Evolutionary conservation across 352 stramenopile genomes (phyloP).

Genomic region (Globisporangium parvum): DNA sequence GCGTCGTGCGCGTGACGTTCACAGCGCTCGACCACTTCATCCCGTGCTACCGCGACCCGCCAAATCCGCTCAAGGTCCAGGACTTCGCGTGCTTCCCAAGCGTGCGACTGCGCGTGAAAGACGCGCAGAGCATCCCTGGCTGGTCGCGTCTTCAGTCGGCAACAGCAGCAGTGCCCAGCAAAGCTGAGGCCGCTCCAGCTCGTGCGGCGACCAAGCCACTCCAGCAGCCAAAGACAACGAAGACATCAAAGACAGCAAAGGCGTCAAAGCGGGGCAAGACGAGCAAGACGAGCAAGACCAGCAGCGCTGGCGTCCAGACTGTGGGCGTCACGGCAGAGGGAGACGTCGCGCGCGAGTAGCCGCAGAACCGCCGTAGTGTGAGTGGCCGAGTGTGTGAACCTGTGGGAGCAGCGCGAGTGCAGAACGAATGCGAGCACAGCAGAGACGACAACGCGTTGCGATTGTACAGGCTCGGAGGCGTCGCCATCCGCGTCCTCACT

Average conservation of each 20-base stretch:
- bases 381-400: neutral
- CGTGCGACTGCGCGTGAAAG: conserved; percentile 71
- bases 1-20: conserved; percentile 68
- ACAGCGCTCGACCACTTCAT: conserved; percentile 75
- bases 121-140: conserved; percentile 71
- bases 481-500: too few relatives aligned
- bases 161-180: neutral
- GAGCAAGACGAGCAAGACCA: neutral
- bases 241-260: neutral
- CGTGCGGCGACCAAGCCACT: neutral
- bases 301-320: conserved; percentile 3
- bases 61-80: conserved; percentile 65
- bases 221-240: neutral
- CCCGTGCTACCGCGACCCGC: conserved; percentile 77
- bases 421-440: neutral
- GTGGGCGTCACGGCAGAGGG: conserved; percentile 2
- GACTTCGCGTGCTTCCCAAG: conserved; percentile 67
- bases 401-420: too few relatives aligned
- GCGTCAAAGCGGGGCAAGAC: neutral
- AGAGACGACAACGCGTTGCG: too few relatives aligned
- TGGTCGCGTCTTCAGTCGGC: conserved; percentile 35
- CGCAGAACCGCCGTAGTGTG: neutral
- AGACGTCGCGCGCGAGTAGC: conserved; percentile 2
- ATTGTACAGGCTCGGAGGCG: too few relatives aligned
- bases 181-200: neutral